These are phyloP conservation scores for Fusarium devonianum DNA, from an alignment of 2,329 filamentous ascomycete species.

Conservation along the genomic window DNA sequence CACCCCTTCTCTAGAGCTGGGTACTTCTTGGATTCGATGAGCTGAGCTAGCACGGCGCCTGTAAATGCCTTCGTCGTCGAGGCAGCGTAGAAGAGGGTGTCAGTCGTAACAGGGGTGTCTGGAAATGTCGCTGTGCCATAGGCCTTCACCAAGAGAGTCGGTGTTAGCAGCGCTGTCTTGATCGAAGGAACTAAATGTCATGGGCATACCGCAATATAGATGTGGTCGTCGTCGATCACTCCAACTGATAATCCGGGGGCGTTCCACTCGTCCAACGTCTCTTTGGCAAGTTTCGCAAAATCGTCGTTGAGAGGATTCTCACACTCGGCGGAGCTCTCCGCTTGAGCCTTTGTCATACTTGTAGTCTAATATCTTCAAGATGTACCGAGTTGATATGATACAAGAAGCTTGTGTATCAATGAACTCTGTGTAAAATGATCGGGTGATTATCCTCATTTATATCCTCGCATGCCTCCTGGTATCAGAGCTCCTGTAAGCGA, in stretches of 20 bases:
- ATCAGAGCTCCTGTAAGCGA: no score
- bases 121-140: slow-evolving; percentile 42
- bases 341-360: not conserved
- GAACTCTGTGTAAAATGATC: no score
- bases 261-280: slow-evolving; percentile 38
- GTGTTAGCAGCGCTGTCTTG: not conserved
- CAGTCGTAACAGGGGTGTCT: slow-evolving; percentile 51
- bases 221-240: slow-evolving; percentile 37
- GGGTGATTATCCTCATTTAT: no score
- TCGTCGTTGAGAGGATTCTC: slow-evolving; percentile 9
- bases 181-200: not conserved
- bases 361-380: no score
- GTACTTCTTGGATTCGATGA: slow-evolving; percentile 54
- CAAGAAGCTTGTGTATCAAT: no score
- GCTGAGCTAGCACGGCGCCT: slow-evolving; percentile 56
- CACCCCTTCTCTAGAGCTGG: slow-evolving; percentile 49
- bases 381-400: no score
- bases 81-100: slow-evolving; percentile 62
- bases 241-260: slow-evolving; percentile 41
- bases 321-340: not conserved
- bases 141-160: slow-evolving; percentile 25
- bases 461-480: no score
- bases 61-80: slow-evolving; percentile 65
- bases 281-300: slow-evolving; percentile 8
- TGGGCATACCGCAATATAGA: slow-evolving; percentile 38